Evolutionary conservation across 1,139 yeast species (phyloP).

Genomic region (Yamadazyma conglobata): DNA sequence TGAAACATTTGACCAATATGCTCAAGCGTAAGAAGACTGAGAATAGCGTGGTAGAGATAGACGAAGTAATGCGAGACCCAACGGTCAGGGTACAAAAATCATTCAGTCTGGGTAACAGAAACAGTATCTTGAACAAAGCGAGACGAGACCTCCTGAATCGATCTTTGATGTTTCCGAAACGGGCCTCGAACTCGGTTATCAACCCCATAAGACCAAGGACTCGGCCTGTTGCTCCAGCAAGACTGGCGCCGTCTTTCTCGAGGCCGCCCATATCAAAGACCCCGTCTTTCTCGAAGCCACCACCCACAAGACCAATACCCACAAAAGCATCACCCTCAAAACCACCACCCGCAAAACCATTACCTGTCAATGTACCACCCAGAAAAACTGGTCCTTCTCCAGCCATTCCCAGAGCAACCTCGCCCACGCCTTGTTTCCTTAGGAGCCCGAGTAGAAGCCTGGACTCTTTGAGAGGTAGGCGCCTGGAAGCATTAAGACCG

Average conservation of each 20-base stretch:
- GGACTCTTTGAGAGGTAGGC: too few relatives aligned
- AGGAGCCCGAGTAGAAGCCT: too few relatives aligned
- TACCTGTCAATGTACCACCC: not conserved
- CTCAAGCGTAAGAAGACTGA: constrained; percentile 41
- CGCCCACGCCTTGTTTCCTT: too few relatives aligned
- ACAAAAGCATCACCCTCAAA: not conserved
- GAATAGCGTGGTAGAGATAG: constrained; percentile 44
- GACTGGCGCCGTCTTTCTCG: not conserved
- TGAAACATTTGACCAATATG: constrained; percentile 42
- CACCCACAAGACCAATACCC: not conserved
- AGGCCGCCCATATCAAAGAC: not conserved
- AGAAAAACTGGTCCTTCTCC: not conserved
- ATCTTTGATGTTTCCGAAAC: constrained; percentile 30
- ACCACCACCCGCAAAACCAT: not conserved
- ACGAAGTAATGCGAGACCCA: constrained; percentile 38
- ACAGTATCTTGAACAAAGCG: constrained; percentile 36
- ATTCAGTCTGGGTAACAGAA: constrained; percentile 15
- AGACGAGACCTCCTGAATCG: constrained; percentile 31
- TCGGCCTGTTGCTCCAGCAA: not conserved
- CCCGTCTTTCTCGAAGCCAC: not conserved
- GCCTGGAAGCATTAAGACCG: too few relatives aligned
- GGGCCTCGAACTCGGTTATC: not conserved
- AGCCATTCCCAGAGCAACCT: not conserved
- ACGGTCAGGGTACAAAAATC: constrained; percentile 22
- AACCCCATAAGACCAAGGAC: too few relatives aligned